A percentile compares a stretch with the other conserved stretches of the same genome.
phyloP scores from a whole-genome alignment of 108 stramenopile genomes.

The Pseudonitzschia delicatissima region DNA sequence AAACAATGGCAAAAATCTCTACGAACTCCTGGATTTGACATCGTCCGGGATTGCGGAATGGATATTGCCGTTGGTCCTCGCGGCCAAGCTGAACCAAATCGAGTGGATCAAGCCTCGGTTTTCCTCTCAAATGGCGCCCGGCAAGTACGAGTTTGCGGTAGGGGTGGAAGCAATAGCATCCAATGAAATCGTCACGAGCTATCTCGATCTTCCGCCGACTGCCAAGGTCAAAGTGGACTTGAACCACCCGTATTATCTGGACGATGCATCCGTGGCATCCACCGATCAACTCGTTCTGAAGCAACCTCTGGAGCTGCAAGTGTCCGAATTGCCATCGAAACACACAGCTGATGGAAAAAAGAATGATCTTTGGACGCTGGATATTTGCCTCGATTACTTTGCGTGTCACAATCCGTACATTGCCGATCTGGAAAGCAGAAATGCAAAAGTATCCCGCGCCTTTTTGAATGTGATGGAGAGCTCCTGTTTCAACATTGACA shows the following conservation, averaged over 20 bases:
- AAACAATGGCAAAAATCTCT: slow-evolving; percentile 33
- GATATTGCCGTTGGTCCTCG: slow-evolving; percentile 61
- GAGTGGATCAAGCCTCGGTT: slow-evolving; percentile 45
- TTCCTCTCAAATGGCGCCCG: slow-evolving; percentile 35
- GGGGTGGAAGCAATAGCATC: slow-evolving; percentile 15
- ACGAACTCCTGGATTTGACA: slow-evolving; percentile 50
- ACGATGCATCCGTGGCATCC: slow-evolving; percentile 36
- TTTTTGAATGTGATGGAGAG: slow-evolving; percentile 20
- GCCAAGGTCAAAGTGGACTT: slow-evolving; percentile 42
- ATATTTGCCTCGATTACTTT: slow-evolving; percentile 71
- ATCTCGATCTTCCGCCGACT: slow-evolving; percentile 38
- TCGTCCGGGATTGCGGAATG: slow-evolving; percentile 59
- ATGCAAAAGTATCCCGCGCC: slow-evolving; percentile 15
- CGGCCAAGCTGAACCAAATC: slow-evolving; percentile 29
- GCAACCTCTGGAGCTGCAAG: slow-evolving; percentile 32
- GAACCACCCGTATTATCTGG: slow-evolving; percentile 47
- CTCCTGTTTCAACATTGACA: not conserved
- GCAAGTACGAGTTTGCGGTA: slow-evolving; percentile 36
- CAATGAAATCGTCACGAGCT: slow-evolving; percentile 13
- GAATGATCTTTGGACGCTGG: slow-evolving; percentile 33
- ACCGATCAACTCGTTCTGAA: slow-evolving; percentile 30
- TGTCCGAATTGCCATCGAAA: slow-evolving; percentile 18
- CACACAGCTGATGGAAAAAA: not conserved
- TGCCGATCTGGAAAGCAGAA: slow-evolving; percentile 31
- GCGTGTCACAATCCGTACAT: slow-evolving; percentile 54